Evolutionary conservation across 2,329 filamentous ascomycete genomes (phyloP), one percentile per base, ranked within the genome.

Genomic region (Trichothecium sympodiale): DNA sequence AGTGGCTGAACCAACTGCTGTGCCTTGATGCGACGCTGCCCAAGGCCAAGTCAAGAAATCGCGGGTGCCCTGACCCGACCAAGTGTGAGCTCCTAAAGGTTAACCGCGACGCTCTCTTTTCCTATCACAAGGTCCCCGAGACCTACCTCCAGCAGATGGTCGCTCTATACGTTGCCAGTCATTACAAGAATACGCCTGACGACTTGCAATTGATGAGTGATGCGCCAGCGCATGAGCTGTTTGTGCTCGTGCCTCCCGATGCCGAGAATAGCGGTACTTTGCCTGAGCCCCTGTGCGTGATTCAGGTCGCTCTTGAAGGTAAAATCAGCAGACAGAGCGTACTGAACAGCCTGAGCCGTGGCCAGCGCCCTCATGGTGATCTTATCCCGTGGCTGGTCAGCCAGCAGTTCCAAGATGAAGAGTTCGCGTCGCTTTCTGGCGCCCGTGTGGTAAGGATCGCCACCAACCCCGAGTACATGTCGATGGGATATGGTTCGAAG

Each of bases 121-220:
- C 89, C 10, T 98, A 93, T 67, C 91, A 98, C 51, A 86, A 88
- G 3, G 86, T 96, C 15, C 93, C 91, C 3, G 91, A 98, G 57
- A 91, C 88, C 53, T 96, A 98, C 62, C 64, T 98, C 37, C 91
- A 98, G 56, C 87, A 94, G 50, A 95, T 98, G 86, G 89, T 98
- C 61, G 87, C 88, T 1, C 73, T 98, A 3, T 98, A 96, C 49
- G 93, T 98, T 18, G 87, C 91, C 18, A 94, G 86, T 36, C 87
- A 94, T 59, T 95, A 98, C 69, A 96, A 96, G 61, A 98, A 98
- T 61, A 86, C 88, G 0, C 91, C 91, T 1, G 94, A 98, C 50
- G 91, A 98, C 51, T 71, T 98, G n/a, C 91, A 96, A 56, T 74
- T 98, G 38, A 94, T 98, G 86, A 94, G 86, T 42, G 91, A 98